Conservation (phyloP, 352 stramenopile species). For the Saprolegnia diclina region DNA sequence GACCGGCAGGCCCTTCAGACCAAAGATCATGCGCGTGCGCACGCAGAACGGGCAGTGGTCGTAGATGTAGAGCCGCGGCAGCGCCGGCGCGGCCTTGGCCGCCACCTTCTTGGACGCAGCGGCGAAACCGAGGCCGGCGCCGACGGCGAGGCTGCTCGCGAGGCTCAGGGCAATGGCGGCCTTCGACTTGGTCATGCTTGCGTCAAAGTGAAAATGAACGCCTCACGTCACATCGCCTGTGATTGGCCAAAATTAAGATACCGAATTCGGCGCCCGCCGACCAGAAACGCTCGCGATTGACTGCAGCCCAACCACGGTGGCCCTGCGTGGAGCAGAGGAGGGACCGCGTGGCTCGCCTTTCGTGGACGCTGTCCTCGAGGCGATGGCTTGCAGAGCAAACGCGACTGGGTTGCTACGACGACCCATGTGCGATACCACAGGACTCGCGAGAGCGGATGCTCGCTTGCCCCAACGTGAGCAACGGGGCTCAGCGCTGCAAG, state of each 20-base stretch:
- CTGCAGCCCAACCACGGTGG: too few species aligned
- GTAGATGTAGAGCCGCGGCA: constrained; percentile 48
- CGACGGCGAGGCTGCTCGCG: neutral
- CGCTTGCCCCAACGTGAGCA: too few species aligned
- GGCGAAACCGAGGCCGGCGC: constrained; percentile 8
- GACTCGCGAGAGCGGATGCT: too few species aligned
- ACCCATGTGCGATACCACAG: too few species aligned
- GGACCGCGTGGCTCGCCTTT: too few species aligned
- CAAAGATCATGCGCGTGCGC: constrained; percentile 45
- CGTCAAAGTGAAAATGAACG: neutral
- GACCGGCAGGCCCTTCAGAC: constrained; percentile 35
- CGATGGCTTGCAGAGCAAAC: too few species aligned
- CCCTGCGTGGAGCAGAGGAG: too few species aligned
- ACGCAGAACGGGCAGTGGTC: constrained; percentile 54
- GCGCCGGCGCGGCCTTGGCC: constrained; percentile 2
- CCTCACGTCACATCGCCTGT: neutral
- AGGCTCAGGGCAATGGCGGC: neutral
- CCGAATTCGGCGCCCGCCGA: too few species aligned
- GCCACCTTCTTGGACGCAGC: constrained; percentile 18
- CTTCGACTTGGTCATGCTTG: neutral
- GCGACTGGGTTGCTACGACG: too few species aligned
- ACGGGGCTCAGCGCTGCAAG: too few species aligned
- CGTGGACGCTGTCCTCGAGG: too few species aligned
- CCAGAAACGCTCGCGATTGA: too few species aligned
- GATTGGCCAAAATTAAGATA: neutral